Evolutionary conservation across 148 eudicot genomes (phyloP), one percentile per base, ranked within the genome.

Genomic region (Agrostemma githago): DNA sequence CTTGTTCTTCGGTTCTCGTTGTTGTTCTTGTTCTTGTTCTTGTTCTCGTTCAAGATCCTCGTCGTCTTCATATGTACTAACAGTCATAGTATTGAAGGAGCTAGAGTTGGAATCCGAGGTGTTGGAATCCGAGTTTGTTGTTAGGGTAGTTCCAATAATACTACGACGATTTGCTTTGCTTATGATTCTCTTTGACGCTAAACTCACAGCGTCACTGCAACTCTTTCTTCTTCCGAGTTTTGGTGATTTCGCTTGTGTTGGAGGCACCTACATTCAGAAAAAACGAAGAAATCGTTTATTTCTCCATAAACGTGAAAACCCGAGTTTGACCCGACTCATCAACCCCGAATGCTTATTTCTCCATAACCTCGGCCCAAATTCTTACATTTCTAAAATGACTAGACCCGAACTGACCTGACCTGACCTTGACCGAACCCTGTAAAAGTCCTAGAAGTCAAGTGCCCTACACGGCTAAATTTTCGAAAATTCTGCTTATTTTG

Each of bases 141-240:
- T 26, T 48, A 26, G 60, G 6, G 62, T 61, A 19, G 72, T 26
- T 26, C 34, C 34, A 26, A 26, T 81, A 39, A 89, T 73, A 82
- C 87, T 82, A 51, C 75, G 79, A 59, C 87, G 91, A 67, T 71
- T 79, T 79, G 74, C 88, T 66, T 61, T 77, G 69, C 57, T 70
- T 21, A 59, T 38, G 62, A 44, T 73, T 61, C 74, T 83, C 46
- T 66, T 78, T 62, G 79, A 15, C 34, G 0, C 1, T 16, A 73
- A 75, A 74, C 83, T 63, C 59, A 79, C 74, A 26, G 86, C 68
- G 66, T 83, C 89, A 70, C 84, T 83, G 82, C 76, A 86, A 79
- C 91, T 90, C 88, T 92, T 90, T 62, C 90, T 86, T 85, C 96
- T 83, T 67, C 92, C 96, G 63, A 92, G 82, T 72, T 90, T 85